Conservation (phyloP, 495 filamentous ascomycete genomes). For the Evernia prunastri region DNA sequence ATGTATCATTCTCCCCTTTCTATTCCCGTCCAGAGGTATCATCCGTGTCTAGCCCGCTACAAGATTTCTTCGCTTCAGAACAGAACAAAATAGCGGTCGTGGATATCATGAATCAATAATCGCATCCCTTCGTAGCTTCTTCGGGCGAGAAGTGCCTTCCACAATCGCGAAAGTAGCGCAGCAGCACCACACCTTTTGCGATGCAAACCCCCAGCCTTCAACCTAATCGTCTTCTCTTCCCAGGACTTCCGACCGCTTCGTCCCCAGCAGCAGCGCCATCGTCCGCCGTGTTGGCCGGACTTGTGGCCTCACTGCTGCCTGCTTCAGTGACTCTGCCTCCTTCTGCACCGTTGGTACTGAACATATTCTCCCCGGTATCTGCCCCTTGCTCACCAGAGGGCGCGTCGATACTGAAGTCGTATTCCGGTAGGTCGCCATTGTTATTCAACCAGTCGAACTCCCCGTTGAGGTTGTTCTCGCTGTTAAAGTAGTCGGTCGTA, state of each 20-base stretch:
- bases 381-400: neutral
- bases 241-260: slow-evolving; percentile 6
- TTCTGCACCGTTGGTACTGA: neutral
- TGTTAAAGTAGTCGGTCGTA: slow-evolving; percentile 52
- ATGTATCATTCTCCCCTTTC: neutral
- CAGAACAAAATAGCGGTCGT: neutral
- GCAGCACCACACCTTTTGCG: neutral
- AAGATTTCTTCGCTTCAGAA: neutral
- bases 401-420: slow-evolving; percentile 21
- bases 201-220: neutral
- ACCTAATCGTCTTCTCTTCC: slow-evolving; percentile 14
- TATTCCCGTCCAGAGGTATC: neutral
- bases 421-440: slow-evolving; percentile 12
- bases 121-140: neutral
- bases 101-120: slow-evolving; percentile 6
- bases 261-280: slow-evolving; percentile 11
- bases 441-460: slow-evolving; percentile 18
- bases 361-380: neutral
- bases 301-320: slow-evolving; percentile 24
- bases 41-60: neutral
- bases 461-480: slow-evolving; percentile 19
- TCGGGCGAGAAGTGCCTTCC: neutral
- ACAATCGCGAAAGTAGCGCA: neutral
- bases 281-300: slow-evolving; percentile 17
- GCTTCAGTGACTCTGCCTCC: slow-evolving; percentile 18